phyloP scores from a whole-genome alignment of 2,329 filamentous ascomycete genomes.

The Aureobasidium mangrovei region DNA sequence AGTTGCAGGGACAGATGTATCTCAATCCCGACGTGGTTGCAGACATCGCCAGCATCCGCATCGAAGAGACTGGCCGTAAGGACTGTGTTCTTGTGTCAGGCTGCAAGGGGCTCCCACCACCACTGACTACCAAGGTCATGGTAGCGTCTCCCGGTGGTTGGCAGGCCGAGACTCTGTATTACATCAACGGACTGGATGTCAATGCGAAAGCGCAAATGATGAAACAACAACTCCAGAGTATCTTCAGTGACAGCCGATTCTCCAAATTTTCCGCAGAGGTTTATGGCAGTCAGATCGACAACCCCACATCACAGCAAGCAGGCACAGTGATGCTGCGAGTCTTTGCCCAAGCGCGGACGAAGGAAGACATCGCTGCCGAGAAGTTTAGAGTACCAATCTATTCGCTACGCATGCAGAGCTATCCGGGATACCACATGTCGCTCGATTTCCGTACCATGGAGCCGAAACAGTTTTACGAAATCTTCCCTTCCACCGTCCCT shows the following conservation, averaged over 20 bases:
- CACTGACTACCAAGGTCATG: slow-evolving; percentile 43
- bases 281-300: slow-evolving; percentile 19
- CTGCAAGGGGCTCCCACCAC: slow-evolving; percentile 36
- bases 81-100: slow-evolving; percentile 43
- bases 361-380: slow-evolving; percentile 21
- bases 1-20: slow-evolving; percentile 49
- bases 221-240: slow-evolving; percentile 36
- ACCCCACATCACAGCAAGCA: slow-evolving; percentile 35
- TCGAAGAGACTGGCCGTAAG: slow-evolving; percentile 39
- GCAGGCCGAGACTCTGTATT: slow-evolving; percentile 39
- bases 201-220: slow-evolving; percentile 39
- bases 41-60: slow-evolving; percentile 41
- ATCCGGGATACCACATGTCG: slow-evolving; percentile 26
- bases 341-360: slow-evolving; percentile 27
- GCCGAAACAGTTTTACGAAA: slow-evolving; percentile 18
- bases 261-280: slow-evolving; percentile 23
- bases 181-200: slow-evolving; percentile 38
- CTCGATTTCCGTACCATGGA: slow-evolving; percentile 22
- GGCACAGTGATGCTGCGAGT: slow-evolving; percentile 26
- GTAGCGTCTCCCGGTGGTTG: slow-evolving; percentile 40
- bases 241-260: slow-evolving; percentile 23
- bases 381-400: slow-evolving; percentile 24
- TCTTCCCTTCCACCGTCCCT: slow-evolving; percentile 22
- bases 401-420: slow-evolving; percentile 26
- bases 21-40: slow-evolving; percentile 51